phyloP scores from a whole-genome alignment of 2,329 filamentous ascomycete genomes.

The Fusarium fujikuroi region DNA sequence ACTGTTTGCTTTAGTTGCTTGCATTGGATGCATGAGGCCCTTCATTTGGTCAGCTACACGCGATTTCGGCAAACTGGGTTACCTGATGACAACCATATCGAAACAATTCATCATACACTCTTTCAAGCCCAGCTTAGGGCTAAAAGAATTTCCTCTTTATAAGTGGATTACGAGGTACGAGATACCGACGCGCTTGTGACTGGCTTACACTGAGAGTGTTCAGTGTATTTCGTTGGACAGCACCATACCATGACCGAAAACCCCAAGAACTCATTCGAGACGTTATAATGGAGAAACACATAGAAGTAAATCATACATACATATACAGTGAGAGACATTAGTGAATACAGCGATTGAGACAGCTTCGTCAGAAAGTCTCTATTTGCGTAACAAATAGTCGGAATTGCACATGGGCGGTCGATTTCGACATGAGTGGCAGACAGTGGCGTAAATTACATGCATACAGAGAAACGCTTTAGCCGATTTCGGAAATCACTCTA shows the following conservation, averaged over 20 bases:
- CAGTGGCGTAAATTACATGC: conserved; percentile 21
- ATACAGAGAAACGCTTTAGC: conserved; percentile 13
- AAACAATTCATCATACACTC: background rate
- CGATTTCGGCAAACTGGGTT: background rate
- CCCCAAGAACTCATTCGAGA: background rate
- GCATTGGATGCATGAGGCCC: background rate
- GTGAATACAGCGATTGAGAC: background rate
- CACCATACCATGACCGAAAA: background rate
- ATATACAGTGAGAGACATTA: background rate
- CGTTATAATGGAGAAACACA: background rate
- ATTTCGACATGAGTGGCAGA: background rate
- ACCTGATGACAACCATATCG: background rate
- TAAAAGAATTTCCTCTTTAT: background rate
- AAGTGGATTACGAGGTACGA: background rate
- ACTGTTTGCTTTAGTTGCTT: background rate
- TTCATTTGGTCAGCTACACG: background rate
- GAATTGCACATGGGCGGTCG: background rate
- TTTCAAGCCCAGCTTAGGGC: background rate
- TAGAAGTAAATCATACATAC: background rate
- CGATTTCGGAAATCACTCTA: conserved; percentile 7
- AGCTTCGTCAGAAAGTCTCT: background rate
- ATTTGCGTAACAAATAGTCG: background rate
- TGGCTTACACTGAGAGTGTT: background rate
- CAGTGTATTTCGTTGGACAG: background rate
- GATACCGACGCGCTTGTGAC: background rate